Conservation (phyloP, 139 green algal species). For the Auxenochlorella pyrenoidosa region DNA sequence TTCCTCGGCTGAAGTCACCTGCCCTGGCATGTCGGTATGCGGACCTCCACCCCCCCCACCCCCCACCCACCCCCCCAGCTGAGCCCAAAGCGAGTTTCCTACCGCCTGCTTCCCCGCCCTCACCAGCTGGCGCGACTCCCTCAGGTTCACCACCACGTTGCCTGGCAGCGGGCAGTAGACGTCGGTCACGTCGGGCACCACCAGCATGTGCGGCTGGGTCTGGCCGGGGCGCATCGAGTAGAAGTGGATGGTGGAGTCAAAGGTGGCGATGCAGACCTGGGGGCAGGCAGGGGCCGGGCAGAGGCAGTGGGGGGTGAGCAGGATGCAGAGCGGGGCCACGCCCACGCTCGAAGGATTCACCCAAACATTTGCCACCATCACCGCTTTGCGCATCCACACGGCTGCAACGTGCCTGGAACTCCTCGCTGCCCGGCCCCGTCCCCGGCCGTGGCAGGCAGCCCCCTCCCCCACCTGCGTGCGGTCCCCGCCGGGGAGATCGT, state of each 20-base stretch:
- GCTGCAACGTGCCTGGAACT: no score
- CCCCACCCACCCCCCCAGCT: no score
- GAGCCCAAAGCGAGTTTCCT: not conserved
- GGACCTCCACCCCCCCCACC: no score
- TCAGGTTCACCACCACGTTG: slow-evolving; percentile 57
- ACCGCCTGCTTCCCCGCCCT: not conserved
- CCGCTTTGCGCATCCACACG: no score
- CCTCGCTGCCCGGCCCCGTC: no score
- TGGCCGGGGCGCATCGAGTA: slow-evolving; percentile 64
- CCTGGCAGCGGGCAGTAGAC: slow-evolving; percentile 54
- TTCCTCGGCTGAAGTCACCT: no score
- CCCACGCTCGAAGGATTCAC: no score
- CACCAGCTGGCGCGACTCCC: slow-evolving; percentile 36
- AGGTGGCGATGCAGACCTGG: slow-evolving; percentile 84
- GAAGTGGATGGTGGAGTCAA: slow-evolving; percentile 87
- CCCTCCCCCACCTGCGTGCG: slow-evolving; percentile 59
- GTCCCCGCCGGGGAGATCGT: slow-evolving; percentile 76
- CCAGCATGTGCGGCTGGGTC: slow-evolving; percentile 77
- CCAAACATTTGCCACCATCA: no score
- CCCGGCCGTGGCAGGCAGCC: no score
- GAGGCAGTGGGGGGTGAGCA: not conserved
- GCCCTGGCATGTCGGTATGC: no score
- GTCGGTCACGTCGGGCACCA: slow-evolving; percentile 80
- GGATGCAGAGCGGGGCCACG: no score
- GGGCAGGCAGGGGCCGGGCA: not conserved